Conservation (phyloP, 78 protist genomes). For the Dictyostelium capitatum region DNA sequence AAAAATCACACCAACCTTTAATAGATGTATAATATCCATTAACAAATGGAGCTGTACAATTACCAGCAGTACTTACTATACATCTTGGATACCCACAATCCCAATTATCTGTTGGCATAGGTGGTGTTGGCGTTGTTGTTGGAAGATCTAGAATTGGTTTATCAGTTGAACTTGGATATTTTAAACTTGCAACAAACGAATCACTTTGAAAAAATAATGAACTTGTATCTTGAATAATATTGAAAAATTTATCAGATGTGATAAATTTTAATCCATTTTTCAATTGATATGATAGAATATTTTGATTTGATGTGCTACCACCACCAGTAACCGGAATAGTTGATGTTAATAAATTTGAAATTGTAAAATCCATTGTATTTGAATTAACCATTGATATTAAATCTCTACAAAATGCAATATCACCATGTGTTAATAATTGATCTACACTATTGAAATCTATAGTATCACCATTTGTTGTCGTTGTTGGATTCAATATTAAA, state of each 20-base stretch:
- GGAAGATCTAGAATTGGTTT: neutral
- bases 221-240: neutral
- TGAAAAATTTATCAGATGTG: neutral
- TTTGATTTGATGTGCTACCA: neutral
- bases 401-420: slow-evolving; percentile 23
- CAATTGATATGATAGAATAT: slow-evolving; percentile 4
- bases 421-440: neutral
- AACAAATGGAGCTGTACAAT: too few species aligned
- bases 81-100: neutral
- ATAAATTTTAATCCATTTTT: neutral
- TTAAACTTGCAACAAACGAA: neutral
- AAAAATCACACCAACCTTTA: neutral
- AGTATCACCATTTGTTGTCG: too few species aligned
- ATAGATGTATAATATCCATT: too few species aligned
- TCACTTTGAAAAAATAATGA: neutral
- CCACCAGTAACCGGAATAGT: neutral
- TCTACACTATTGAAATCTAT: neutral
- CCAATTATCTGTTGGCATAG: neutral
- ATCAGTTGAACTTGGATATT: neutral
- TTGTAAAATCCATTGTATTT: slow-evolving; percentile 3
- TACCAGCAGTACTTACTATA: neutral
- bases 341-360: neutral
- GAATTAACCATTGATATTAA: neutral
- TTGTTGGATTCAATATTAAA: neutral
- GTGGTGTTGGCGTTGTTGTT: neutral